phyloP scores from a whole-genome alignment of 2,329 filamentous ascomycete genomes.

The Fusarium continuum region DNA sequence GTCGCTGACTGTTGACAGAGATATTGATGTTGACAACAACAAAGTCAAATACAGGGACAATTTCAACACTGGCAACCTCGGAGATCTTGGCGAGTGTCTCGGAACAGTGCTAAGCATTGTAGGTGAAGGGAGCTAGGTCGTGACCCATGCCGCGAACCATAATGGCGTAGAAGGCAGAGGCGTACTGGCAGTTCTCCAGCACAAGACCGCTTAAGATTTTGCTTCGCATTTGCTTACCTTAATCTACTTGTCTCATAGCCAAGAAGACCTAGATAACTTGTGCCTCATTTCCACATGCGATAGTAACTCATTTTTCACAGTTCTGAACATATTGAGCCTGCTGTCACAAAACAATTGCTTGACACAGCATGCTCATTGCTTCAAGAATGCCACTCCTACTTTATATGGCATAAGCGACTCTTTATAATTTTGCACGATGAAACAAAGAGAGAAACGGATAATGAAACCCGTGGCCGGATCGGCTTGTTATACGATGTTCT shows the following conservation, averaged over 20 bases:
- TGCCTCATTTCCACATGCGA: not conserved
- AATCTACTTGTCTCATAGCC: too few species aligned
- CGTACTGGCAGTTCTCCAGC: constrained; percentile 43
- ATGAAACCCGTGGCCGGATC: not conserved
- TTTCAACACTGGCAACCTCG: constrained; percentile 65
- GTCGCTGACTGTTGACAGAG: constrained; percentile 43
- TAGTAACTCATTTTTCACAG: not conserved
- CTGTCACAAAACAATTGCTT: not conserved
- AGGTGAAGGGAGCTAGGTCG: constrained; percentile 44
- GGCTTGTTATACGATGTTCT: not conserved
- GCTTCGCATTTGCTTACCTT: constrained; percentile 27
- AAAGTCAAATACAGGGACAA: constrained; percentile 64
- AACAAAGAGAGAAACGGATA: not conserved
- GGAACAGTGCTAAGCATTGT: constrained; percentile 61
- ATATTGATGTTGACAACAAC: constrained; percentile 69
- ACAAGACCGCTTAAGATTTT: constrained; percentile 40
- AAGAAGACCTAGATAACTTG: not conserved
- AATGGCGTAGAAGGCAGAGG: constrained; percentile 3
- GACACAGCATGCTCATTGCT: not conserved
- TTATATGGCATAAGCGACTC: not conserved
- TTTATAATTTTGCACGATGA: not conserved
- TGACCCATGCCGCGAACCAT: constrained; percentile 10
- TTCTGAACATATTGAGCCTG: not conserved
- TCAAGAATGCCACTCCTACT: not conserved
- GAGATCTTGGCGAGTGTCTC: constrained; percentile 63